A percentile compares a stretch with the other conserved stretches of the same genome.
Evolutionary conservation across 2,329 filamentous ascomycete species (phyloP).

Genomic region (Colletotrichum cuscutae): DNA sequence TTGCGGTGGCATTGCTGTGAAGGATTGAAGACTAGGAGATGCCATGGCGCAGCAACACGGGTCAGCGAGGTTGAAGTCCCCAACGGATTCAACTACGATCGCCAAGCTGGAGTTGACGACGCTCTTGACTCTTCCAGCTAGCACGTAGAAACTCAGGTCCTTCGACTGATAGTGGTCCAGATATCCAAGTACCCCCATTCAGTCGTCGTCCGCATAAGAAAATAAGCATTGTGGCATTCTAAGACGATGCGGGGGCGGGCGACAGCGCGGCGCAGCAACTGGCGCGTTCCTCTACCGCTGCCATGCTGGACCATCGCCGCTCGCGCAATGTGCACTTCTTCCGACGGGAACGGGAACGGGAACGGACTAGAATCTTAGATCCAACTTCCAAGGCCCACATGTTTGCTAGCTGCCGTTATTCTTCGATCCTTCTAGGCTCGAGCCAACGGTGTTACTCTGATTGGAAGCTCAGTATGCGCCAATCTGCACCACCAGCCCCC

Average conservation of each 20-base stretch:
- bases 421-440: not conserved
- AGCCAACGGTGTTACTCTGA: not conserved
- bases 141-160: too few species aligned
- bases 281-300: not conserved
- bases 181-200: too few species aligned
- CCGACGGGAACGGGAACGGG: conserved; percentile 6
- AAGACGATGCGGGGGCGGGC: not conserved
- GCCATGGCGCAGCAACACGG: not conserved
- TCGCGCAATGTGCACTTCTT: not conserved
- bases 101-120: not conserved
- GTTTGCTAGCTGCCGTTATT: not conserved
- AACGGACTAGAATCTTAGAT: conserved; percentile 1
- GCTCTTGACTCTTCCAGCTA: not conserved
- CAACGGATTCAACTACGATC: not conserved
- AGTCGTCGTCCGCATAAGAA: not conserved
- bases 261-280: not conserved
- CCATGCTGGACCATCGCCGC: too few species aligned
- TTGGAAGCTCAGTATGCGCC: not conserved
- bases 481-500: not conserved
- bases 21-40: not conserved
- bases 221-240: not conserved
- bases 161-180: too few species aligned
- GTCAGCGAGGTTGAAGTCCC: not conserved
- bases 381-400: not conserved
- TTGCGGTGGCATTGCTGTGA: too few species aligned